Base-by-base conservation (phyloP, 176 grass and related monocot species). In the Juncus effusus region DNA sequence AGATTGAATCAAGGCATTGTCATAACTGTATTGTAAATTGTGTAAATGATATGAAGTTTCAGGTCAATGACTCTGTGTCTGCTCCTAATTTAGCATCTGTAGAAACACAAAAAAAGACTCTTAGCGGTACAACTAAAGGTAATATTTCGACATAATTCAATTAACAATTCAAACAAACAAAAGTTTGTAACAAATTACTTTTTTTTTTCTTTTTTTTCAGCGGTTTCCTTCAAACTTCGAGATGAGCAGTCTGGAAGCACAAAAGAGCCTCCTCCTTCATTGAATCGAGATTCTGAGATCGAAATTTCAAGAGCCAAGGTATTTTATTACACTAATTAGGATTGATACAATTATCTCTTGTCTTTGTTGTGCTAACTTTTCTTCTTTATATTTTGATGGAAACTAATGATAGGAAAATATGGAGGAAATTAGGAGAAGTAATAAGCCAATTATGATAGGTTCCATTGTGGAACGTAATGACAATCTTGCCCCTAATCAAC, bases 381-480 rank as follows among this genome's bases (percentile, higher is more conserved):
- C 19, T 28, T 28, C 19, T 28, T 28, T 28, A 28, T 28, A 28
- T 28, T 55, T 50, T 55, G 36, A 59, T 7, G 45, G 62, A 28
- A 28, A 63, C 42, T 78, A 13, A 6, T 73, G 19, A 28, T 7
- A 62, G 35, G 9, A 61, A 28, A 7, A 7, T 71, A 70, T 59
- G 56, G 68, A 71, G 68, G 68, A 35, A 59, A 44, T 50, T 59
- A 35, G 56, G 74, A 65, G 41, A 12, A 47, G 10, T 35, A 62
- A 60, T 13, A 70, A 41, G 71, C 3, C 65, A 39, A 54, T 52
- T 38, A 42, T 52, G 72, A 84, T 77, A 3, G 88, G 94, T 52
- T 87, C 83, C 44, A 93, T 99, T 57, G 56, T 99, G 76, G 88
- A 93, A 45, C 88, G 73, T 28, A 82, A 80, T 42, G 74, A 89